These are phyloP conservation scores for Grigorovia yakushimaensis DNA, from an alignment of 805 yeast genomes.

Conservation along the genomic window DNA sequence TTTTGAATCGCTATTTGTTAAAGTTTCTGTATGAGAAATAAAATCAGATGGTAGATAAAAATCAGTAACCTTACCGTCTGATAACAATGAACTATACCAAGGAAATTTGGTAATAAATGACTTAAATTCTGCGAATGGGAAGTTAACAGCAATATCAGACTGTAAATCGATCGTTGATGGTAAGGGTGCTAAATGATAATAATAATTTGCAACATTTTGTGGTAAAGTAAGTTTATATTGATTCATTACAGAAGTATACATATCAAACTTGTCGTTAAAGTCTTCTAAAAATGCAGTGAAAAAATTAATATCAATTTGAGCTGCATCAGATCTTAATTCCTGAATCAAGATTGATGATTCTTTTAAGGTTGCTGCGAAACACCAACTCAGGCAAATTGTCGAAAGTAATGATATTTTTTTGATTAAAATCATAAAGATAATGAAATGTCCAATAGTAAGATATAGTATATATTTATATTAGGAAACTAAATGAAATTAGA, in stretches of 20 bases:
- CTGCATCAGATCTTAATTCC: conserved; percentile 21
- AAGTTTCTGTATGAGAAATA: not conserved
- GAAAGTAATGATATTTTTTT: too few species aligned
- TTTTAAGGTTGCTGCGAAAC: not conserved
- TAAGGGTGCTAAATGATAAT: conserved; percentile 23
- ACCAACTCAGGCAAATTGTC: not conserved
- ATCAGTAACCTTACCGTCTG: conserved; percentile 14
- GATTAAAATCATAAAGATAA: not conserved
- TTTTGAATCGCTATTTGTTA: not conserved
- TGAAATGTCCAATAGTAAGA: not conserved
- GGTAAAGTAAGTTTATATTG: conserved; percentile 27
- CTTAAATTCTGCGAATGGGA: conserved; percentile 31
- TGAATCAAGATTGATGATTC: not conserved
- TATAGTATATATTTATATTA: too few species aligned
- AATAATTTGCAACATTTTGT: conserved; percentile 28
- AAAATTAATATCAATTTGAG: conserved; percentile 25
- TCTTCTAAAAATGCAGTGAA: conserved; percentile 28
- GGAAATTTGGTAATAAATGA: conserved; percentile 29
- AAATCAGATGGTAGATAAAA: conserved; percentile 22
- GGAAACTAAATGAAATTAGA: not conserved
- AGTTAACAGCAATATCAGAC: conserved; percentile 20
- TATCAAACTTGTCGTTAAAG: conserved; percentile 18
- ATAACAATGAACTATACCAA: conserved; percentile 22
- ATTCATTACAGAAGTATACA: conserved; percentile 31
- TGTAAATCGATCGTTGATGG: conserved; percentile 19